Conservation (phyloP, 805 yeast species). For the Huiozyma naganishii region DNA sequence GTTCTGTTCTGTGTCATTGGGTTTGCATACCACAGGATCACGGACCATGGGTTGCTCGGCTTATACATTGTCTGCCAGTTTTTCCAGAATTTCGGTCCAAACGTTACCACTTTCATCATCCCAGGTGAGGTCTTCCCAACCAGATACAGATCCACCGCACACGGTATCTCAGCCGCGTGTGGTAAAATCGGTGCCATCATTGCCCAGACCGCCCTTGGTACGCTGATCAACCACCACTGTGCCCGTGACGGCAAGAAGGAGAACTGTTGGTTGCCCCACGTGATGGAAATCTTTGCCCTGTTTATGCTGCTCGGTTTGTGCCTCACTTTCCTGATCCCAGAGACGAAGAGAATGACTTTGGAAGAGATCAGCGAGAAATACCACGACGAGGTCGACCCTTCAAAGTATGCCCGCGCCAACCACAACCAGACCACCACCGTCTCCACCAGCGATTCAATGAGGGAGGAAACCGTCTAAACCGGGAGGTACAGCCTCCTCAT, state of each 20-base stretch:
- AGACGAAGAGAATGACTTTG: constrained; percentile 83
- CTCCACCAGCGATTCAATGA: not conserved
- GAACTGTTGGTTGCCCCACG: constrained; percentile 82
- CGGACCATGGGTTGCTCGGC: constrained; percentile 59
- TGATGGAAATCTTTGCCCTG: constrained; percentile 86
- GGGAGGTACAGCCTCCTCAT: not conserved
- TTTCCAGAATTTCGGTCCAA: constrained; percentile 89
- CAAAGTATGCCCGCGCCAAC: constrained; percentile 6
- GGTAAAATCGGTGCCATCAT: constrained; percentile 91
- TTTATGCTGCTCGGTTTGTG: constrained; percentile 78
- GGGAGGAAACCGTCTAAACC: not conserved
- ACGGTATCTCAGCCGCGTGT: constrained; percentile 85
- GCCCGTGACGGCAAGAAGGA: constrained; percentile 35
- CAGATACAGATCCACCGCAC: constrained; percentile 91
- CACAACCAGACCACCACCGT: not conserved
- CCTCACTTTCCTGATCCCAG: constrained; percentile 64
- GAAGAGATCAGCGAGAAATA: constrained; percentile 73
- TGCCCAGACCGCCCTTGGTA: constrained; percentile 83
- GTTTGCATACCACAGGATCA: constrained; percentile 66
- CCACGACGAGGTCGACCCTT: constrained; percentile 66
- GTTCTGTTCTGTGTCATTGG: constrained; percentile 69
- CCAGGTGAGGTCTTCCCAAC: constrained; percentile 94
- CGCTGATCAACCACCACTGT: constrained; percentile 72
- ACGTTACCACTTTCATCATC: constrained; percentile 79
- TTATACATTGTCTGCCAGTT: constrained; percentile 74